A percentile compares a stretch with the other conserved stretches of the same genome.
These are phyloP conservation scores for Suhomyces sp. DNA, from an alignment of 805 yeast genomes.

Conservation along the genomic window DNA sequence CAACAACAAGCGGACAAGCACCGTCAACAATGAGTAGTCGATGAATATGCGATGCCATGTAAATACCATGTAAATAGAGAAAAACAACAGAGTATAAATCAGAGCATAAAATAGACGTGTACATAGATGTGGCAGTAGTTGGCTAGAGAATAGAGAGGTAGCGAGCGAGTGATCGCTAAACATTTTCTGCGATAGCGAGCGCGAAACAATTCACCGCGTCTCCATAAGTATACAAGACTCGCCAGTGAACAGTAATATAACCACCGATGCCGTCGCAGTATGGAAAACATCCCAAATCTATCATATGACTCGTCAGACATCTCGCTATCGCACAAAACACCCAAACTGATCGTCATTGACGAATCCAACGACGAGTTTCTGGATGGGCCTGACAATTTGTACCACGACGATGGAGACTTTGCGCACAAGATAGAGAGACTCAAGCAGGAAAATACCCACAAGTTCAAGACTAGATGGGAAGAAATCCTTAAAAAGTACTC, in stretches of 20 bases:
- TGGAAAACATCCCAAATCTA: constrained; percentile 9
- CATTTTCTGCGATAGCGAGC: too few species aligned
- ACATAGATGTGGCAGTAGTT: background rate
- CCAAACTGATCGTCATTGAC: background rate
- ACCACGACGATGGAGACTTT: constrained; percentile 15
- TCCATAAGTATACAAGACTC: background rate
- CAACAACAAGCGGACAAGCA: constrained; percentile 49
- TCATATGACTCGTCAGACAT: constrained; percentile 5
- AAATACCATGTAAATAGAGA: background rate
- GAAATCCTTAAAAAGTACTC: constrained; percentile 53
- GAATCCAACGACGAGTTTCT: background rate
- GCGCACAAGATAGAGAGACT: constrained; percentile 24
- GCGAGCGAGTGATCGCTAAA: background rate
- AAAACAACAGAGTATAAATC: too few species aligned
- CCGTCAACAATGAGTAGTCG: constrained; percentile 29
- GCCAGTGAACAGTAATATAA: too few species aligned
- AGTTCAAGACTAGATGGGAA: constrained; percentile 43
- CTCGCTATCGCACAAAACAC: background rate
- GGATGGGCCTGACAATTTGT: background rate
- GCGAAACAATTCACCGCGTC: too few species aligned
- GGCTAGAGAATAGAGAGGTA: background rate
- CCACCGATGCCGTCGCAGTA: constrained; percentile 1
- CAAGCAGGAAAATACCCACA: constrained; percentile 26
- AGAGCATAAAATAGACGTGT: too few species aligned
- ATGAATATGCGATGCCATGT: background rate